Evolutionary conservation across 768 basidiomycete species (phyloP).

Genomic region (Steccherinum ochraceum): DNA sequence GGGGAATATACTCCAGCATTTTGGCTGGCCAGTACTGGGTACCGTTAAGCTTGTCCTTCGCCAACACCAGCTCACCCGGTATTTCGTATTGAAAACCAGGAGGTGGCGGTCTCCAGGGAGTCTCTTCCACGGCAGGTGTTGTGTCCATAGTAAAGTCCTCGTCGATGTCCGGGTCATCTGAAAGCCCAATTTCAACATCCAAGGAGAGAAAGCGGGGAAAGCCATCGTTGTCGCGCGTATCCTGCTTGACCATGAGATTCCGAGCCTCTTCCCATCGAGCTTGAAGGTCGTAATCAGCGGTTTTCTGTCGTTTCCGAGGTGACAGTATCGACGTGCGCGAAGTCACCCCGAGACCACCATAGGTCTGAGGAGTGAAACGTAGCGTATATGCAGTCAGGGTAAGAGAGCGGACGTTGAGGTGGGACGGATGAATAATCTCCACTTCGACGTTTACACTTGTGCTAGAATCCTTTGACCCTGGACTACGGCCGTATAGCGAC

Average conservation of each 20-base stretch:
- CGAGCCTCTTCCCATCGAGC: constrained; percentile 44
- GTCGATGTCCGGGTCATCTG: background rate
- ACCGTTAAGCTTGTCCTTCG: constrained; percentile 31
- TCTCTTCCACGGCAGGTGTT: constrained; percentile 8
- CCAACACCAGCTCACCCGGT: constrained; percentile 65
- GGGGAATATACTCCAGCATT: constrained; percentile 45
- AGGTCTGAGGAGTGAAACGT: constrained; percentile 40
- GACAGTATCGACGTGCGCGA: constrained; percentile 22
- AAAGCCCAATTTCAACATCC: constrained; percentile 6
- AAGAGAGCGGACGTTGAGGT: constrained; percentile 37
- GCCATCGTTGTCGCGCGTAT: constrained; percentile 40
- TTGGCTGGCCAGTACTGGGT: constrained; percentile 62
- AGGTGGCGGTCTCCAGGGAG: constrained; percentile 34
- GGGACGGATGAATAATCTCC: constrained; percentile 28
- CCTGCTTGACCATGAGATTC: constrained; percentile 35
- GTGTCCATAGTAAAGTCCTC: background rate
- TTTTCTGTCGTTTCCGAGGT: constrained; percentile 40
- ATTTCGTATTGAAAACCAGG: constrained; percentile 46
- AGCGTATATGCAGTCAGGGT: constrained; percentile 25
- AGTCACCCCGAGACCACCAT: background rate
- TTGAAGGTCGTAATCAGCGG: constrained; percentile 22
- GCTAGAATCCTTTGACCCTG: constrained; percentile 6
- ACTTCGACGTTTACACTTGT: background rate
- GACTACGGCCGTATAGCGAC: constrained; percentile 24
- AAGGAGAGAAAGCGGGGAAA: constrained; percentile 33